Evolutionary conservation across 805 yeast species (phyloP).

Genomic region (Saturnispora halmiae): DNA sequence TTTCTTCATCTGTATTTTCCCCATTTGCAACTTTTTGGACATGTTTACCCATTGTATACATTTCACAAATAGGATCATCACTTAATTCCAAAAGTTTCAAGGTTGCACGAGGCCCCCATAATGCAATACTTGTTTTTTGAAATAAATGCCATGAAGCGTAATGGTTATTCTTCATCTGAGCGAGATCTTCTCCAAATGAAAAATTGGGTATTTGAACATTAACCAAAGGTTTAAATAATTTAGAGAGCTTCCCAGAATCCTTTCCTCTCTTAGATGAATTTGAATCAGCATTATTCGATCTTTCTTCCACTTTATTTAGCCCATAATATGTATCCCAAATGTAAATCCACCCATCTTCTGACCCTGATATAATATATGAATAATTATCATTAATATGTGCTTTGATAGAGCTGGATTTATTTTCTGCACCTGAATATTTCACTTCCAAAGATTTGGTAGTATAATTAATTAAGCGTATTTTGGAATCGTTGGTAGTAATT

Average conservation of each 20-base stretch:
- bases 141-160: slow-evolving; percentile 73
- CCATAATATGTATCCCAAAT: slow-evolving; percentile 46
- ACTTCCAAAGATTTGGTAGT: slow-evolving; percentile 47
- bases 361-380: slow-evolving; percentile 58
- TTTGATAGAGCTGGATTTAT: slow-evolving; percentile 59
- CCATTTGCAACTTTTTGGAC: slow-evolving; percentile 5
- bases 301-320: slow-evolving; percentile 16
- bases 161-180: slow-evolving; percentile 43
- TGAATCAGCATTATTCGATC: neutral
- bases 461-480: slow-evolving; percentile 56
- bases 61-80: slow-evolving; percentile 52
- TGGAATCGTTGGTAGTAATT: slow-evolving; percentile 76
- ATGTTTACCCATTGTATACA: slow-evolving; percentile 5
- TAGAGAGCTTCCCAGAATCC: neutral
- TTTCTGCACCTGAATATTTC: slow-evolving; percentile 64
- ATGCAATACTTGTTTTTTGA: slow-evolving; percentile 63
- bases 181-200: slow-evolving; percentile 21
- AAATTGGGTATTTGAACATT: neutral
- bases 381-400: slow-evolving; percentile 56
- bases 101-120: slow-evolving; percentile 68
- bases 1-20: slow-evolving; percentile 10
- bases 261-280: neutral
- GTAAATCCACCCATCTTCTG: slow-evolving; percentile 84
- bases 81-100: slow-evolving; percentile 57
- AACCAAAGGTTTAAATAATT: slow-evolving; percentile 18